These are phyloP conservation scores for Monosporascus ibericus DNA, from an alignment of 2,329 filamentous ascomycete species.

Conservation along the genomic window DNA sequence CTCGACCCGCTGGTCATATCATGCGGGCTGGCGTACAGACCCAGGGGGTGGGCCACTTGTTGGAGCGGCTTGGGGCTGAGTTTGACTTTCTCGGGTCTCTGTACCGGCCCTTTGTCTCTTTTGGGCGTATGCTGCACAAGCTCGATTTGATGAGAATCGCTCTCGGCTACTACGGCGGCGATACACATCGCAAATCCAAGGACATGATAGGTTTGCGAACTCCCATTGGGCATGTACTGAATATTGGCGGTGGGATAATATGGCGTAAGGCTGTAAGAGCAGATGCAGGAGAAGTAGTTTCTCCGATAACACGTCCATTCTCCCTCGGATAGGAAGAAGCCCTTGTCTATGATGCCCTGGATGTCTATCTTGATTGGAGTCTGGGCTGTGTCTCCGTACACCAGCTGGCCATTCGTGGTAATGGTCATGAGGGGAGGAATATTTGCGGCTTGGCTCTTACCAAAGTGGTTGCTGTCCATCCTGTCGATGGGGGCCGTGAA, in stretches of 20 bases:
- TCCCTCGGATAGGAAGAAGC: slow-evolving; percentile 73
- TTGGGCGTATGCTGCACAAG: slow-evolving; percentile 89
- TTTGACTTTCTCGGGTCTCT: slow-evolving; percentile 63
- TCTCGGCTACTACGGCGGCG: slow-evolving; percentile 73
- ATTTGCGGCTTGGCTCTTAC: slow-evolving; percentile 32
- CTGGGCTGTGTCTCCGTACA: slow-evolving; percentile 44
- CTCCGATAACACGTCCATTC: slow-evolving; percentile 91
- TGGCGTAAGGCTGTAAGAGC: slow-evolving; percentile 67
- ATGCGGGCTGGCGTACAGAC: slow-evolving; percentile 37
- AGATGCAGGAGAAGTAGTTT: slow-evolving; percentile 85
- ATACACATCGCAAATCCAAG: slow-evolving; percentile 77
- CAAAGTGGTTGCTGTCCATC: slow-evolving; percentile 42
- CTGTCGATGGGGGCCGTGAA: slow-evolving; percentile 36
- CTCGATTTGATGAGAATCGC: slow-evolving; percentile 70
- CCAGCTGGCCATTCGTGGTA: slow-evolving; percentile 52
- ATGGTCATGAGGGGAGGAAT: slow-evolving; percentile 49
- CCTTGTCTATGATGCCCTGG: slow-evolving; percentile 77
- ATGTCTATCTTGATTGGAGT: slow-evolving; percentile 64
- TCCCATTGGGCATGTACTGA: slow-evolving; percentile 43
- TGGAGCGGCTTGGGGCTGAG: slow-evolving; percentile 61
- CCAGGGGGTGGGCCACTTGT: slow-evolving; percentile 37
- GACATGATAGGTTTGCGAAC: slow-evolving; percentile 56
- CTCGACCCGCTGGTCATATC: slow-evolving; percentile 27
- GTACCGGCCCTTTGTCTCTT: slow-evolving; percentile 78
- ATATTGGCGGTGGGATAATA: slow-evolving; percentile 39